Evolutionary conservation across 345 rosid genomes (phyloP), one percentile per base, ranked within the genome.

Genomic region (Aquilaria sinensis): DNA sequence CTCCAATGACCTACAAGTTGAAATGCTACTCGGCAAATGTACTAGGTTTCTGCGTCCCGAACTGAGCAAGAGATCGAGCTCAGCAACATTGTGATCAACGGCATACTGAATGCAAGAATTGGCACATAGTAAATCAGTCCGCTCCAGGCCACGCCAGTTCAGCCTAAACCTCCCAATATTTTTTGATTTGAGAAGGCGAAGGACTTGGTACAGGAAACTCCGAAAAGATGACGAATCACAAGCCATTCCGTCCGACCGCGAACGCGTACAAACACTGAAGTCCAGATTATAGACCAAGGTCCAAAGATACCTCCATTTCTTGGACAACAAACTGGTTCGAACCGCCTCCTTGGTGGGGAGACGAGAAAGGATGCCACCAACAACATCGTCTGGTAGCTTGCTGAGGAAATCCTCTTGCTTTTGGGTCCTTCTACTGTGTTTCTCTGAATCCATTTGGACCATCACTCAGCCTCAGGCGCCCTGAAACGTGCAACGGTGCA

Each of bases 251-350:
- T 14, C 23, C 16, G 10, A 12, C 14, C 37, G 8, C 49, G 12
- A 47, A 12, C 12, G 12, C 12, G 12, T n/a, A 5, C 4, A 3
- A 49, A 3, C 12, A 49, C 23, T 49, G n/a, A 60, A 47, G 52
- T 47, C 4, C 30, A 60, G 2, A 60, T 33, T 12, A 29, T 49
- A 9, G 9, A 60, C 48, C 10, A 10, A 47, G 46, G 61, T 64
- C 47, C 61, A 47, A 47, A 64, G 53, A 16, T 64, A 0, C n/a
- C 10, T 56, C 60, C 61, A 55, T 55, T 12, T 55, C 16, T 5
- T 12, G 9, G 53, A 64, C 49, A 64, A 64, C 10, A 64, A 13
- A 30, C 30, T 9, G 7, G 52, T 54, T 30, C 14, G 11, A 45
- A 63, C 14, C 3, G 51, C 58, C 43, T 63, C 29, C 30, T 12